Base-by-base conservation (phyloP, 1,139 yeast species). In the Suhomyces bribrorum region DNA sequence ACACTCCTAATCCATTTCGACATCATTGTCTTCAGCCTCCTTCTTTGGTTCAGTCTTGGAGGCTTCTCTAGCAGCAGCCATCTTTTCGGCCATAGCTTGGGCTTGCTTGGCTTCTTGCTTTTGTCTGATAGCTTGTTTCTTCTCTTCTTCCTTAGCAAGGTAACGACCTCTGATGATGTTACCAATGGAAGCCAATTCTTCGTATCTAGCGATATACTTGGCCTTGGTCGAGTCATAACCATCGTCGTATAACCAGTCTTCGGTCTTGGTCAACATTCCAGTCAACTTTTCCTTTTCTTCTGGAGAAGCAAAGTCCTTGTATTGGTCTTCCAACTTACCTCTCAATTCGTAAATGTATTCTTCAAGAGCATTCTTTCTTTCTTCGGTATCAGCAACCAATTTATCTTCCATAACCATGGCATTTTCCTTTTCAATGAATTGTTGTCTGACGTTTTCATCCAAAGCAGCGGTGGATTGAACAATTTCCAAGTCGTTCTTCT, bases 311-410 rank as follows among this genome's bases (percentile, higher is more conserved):
- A 90, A 92, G 53, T 77, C 83, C 54, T 88, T 78, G 67, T 90
- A 92, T 61, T 83, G 83, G 43, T 89, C 98, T 46, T 90, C 97
- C 60, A 94, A 79, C 76, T 94, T 92, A 64, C 96, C 96, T 76
- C 98, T 87, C 68, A 92, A 82, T 58, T 88, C 95, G 74, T 92
- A 92, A 60, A 94, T 92, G 79, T 92, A 92, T 76, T 92, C 98
- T 77, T 92, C 98, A 49, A 94, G 79, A 52, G 96, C 94, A 66
- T 92, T 92, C 86, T 92, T 92, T 71, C 90, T 88, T 74, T 92
- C 97, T 76, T 92, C 98, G 52, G 98, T 94, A 74, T 92, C 97
- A 54, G 95, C 95, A 52, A 92, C 97, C 56, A 92, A 82, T 75
- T 89, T 92, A 73, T 94, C 99, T 62, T 84, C 90, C 63, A 88